phyloP scores from a whole-genome alignment of 768 basidiomycete genomes.

The Termitomyces sp. region DNA sequence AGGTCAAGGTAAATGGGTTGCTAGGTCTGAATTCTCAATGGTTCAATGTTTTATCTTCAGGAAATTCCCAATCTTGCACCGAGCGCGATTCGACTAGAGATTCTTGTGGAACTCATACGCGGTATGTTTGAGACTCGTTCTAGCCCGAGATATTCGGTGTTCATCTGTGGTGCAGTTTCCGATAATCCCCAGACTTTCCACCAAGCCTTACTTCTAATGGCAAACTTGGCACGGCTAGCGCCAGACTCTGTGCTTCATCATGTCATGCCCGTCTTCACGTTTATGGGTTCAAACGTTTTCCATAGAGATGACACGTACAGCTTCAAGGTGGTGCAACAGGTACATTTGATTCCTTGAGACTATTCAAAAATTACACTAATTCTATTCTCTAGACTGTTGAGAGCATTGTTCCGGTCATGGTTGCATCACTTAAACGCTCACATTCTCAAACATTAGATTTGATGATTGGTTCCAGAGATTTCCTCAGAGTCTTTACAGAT shows the following conservation, averaged over 20 bases:
- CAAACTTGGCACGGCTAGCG: constrained; percentile 75
- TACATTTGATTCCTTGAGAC: constrained; percentile 23
- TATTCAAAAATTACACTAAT: neutral
- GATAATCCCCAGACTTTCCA: constrained; percentile 94
- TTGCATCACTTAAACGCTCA: constrained; percentile 64
- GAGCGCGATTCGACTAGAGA: constrained; percentile 70
- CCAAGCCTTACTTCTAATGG: constrained; percentile 85
- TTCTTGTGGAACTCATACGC: constrained; percentile 84
- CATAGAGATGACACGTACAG: constrained; percentile 95
- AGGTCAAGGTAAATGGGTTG: constrained; percentile 44
- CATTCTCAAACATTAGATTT: constrained; percentile 55
- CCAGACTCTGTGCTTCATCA: constrained; percentile 92
- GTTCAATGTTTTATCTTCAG: constrained; percentile 27
- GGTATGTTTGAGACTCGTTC: constrained; percentile 38
- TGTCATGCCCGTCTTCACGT: constrained; percentile 98
- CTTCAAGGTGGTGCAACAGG: constrained; percentile 93
- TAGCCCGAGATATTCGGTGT: neutral
- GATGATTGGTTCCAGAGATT: constrained; percentile 69
- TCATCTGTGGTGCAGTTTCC: constrained; percentile 49
- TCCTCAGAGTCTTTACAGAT: constrained; percentile 90
- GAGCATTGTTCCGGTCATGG: constrained; percentile 92
- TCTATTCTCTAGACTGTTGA: constrained; percentile 70
- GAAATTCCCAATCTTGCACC: constrained; percentile 49
- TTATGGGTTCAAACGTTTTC: constrained; percentile 98
- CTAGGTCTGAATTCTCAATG: neutral